Evolutionary conservation across 164 flowering plant species (phyloP).

Genomic region (Cinnamomum chago): DNA sequence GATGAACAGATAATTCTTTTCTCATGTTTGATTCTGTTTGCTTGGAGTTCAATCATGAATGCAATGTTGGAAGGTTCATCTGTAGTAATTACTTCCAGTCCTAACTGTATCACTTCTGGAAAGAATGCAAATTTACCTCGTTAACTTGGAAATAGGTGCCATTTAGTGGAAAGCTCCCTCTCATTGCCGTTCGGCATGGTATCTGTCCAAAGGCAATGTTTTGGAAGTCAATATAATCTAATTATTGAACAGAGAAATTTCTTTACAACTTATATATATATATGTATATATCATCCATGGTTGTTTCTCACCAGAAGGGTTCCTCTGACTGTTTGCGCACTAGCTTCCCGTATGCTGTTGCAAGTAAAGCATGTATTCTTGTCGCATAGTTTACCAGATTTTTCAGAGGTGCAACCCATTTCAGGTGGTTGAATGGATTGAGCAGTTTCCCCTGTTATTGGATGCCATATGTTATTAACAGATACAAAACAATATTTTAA

Average conservation of each 20-base stretch:
- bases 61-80: not conserved
- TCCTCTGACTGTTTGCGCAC: conserved; percentile 68
- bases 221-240: conserved; percentile 2
- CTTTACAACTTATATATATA: not conserved
- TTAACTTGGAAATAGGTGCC: conserved; percentile 99
- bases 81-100: not conserved
- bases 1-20: not conserved
- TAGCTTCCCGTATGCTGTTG: conserved; percentile 60
- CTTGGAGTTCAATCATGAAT: not conserved
- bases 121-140: conserved; percentile 52
- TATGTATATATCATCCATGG: too few relatives aligned
- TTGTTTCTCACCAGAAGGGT: conserved; percentile 60
- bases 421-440: conserved; percentile 69
- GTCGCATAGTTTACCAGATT: conserved; percentile 42
- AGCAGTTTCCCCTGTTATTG: conserved; percentile 78
- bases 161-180: conserved; percentile 91
- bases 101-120: not conserved
- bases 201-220: conserved; percentile 41
- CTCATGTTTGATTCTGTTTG: not conserved
- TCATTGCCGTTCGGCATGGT: conserved; percentile 90
- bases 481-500: not conserved
- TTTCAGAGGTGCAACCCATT: conserved; percentile 41
- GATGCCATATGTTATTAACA: not conserved
- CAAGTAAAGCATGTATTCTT: conserved; percentile 67
- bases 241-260: not conserved